phyloP scores from a whole-genome alignment of 176 grass and related monocot species.

The Leersia perrieri region DNA sequence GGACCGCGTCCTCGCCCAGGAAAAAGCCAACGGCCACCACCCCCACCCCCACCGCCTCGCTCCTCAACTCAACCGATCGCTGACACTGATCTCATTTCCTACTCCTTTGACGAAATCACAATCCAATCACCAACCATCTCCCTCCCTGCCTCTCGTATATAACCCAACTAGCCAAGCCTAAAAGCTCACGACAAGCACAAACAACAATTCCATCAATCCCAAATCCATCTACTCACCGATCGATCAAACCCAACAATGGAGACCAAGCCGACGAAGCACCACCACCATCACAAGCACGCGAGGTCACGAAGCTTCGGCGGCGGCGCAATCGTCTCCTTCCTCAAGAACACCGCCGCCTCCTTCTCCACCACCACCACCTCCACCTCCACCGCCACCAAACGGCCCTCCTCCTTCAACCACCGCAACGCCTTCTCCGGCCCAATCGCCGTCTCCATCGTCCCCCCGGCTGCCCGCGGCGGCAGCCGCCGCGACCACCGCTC shows the following conservation, averaged over 20 bases:
- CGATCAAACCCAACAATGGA: background rate
- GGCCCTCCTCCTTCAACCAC: constrained; percentile 42
- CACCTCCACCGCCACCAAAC: constrained; percentile 18
- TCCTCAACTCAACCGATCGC: too few relatives aligned
- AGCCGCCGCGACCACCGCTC: background rate
- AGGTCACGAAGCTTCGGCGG: constrained; percentile 38
- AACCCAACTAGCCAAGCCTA: too few relatives aligned
- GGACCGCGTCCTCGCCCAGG: too few relatives aligned
- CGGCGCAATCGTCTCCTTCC: constrained; percentile 48
- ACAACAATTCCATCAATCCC: too few relatives aligned
- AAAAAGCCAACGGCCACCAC: too few relatives aligned
- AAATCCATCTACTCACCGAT: too few relatives aligned
- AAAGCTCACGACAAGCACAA: too few relatives aligned
- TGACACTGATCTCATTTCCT: too few relatives aligned
- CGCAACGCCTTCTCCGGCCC: constrained; percentile 74
- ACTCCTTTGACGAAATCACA: too few relatives aligned
- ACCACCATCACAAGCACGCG: constrained; percentile 11
- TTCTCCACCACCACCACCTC: constrained; percentile 9
- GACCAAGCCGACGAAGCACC: constrained; percentile 4
- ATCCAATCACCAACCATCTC: too few relatives aligned
- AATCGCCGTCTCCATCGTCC: constrained; percentile 65
- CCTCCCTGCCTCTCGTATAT: too few relatives aligned
- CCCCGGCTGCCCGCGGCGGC: constrained; percentile 56
- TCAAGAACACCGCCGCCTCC: constrained; percentile 55
- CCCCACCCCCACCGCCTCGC: too few relatives aligned